Percentiles rank a stretch among this genome's conserved stretches.
These are phyloP conservation scores for Ceratocystis alfenasii DNA, from an alignment of 2,329 filamentous ascomycete genomes.

Conservation along the genomic window DNA sequence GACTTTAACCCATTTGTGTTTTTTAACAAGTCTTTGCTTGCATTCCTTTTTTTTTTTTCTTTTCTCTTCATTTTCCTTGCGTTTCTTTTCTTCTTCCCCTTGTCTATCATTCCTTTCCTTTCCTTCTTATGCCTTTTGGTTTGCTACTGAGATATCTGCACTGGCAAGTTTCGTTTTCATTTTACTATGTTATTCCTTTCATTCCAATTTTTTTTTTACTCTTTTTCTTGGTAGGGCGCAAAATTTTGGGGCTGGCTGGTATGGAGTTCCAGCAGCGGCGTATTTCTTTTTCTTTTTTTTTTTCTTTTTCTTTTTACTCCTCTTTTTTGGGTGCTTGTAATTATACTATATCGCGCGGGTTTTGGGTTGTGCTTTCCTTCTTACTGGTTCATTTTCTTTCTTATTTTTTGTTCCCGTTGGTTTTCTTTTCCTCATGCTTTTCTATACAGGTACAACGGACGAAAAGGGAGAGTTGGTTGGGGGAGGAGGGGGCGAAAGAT, in stretches of 20 bases:
- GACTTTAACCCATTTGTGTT: not conserved
- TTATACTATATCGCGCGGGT: not conserved
- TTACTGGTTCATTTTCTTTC: not conserved
- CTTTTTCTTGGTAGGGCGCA: not conserved
- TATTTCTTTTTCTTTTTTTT: not conserved
- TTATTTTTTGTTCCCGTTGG: not conserved
- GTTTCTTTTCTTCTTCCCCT: not conserved
- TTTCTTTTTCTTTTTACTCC: not conserved
- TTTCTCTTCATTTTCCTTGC: not conserved
- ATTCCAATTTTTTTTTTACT: not conserved
- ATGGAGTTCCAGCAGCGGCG: not conserved
- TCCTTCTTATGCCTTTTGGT: not conserved
- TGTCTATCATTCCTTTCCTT: constrained; percentile 8
- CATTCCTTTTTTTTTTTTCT: not conserved
- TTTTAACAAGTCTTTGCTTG: not conserved
- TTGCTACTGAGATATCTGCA: constrained; percentile 11
- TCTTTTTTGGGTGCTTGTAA: not conserved
- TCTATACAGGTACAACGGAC: not conserved
- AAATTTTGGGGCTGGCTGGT: not conserved
- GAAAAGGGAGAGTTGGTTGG: too few species aligned
- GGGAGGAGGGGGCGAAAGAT: too few species aligned
- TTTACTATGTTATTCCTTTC: not conserved
- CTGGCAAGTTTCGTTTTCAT: constrained; percentile 9
- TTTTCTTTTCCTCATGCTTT: not conserved
- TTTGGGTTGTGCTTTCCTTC: not conserved